Evolutionary conservation across 2,329 filamentous ascomycete species (phyloP).

Genomic region (Akanthomyces uredinophilus): DNA sequence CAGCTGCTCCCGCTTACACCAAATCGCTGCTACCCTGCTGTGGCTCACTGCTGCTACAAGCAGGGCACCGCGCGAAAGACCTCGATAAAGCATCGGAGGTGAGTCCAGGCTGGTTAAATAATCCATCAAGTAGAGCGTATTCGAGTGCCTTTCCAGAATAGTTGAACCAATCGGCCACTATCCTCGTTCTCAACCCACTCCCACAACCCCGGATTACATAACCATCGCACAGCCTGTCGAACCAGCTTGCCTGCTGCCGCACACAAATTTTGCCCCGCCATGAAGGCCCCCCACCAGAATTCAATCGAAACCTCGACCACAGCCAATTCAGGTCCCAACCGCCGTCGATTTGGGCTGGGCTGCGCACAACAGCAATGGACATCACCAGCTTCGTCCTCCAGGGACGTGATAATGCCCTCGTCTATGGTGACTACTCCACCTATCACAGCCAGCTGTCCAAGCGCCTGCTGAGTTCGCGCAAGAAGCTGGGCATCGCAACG

Average conservation of each 20-base stretch:
- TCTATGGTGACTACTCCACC: conserved; percentile 81
- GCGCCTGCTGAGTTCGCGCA: conserved; percentile 75
- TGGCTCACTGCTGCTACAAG: background rate
- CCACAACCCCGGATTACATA: conserved; percentile 14
- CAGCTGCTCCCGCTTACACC: background rate
- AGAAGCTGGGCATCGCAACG: conserved; percentile 77
- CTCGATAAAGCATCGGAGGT: too few species aligned
- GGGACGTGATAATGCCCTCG: conserved; percentile 74
- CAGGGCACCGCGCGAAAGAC: too few species aligned
- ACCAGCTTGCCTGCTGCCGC: background rate
- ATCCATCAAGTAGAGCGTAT: too few species aligned
- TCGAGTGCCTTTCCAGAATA: background rate
- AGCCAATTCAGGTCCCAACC: conserved; percentile 6
- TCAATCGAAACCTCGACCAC: background rate
- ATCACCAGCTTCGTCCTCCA: conserved; percentile 80
- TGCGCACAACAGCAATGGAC: conserved; percentile 57
- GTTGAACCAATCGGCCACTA: background rate
- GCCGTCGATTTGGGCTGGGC: conserved; percentile 3
- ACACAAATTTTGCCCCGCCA: conserved; percentile 18
- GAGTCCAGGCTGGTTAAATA: too few species aligned
- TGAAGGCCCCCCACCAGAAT: conserved; percentile 14
- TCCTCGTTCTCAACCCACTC: background rate
- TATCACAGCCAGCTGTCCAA: conserved; percentile 78
- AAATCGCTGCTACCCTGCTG: background rate
- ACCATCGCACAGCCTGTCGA: background rate